Conservation (phyloP, 2,329 filamentous ascomycete genomes). For the Tolypocladium capitatum region DNA sequence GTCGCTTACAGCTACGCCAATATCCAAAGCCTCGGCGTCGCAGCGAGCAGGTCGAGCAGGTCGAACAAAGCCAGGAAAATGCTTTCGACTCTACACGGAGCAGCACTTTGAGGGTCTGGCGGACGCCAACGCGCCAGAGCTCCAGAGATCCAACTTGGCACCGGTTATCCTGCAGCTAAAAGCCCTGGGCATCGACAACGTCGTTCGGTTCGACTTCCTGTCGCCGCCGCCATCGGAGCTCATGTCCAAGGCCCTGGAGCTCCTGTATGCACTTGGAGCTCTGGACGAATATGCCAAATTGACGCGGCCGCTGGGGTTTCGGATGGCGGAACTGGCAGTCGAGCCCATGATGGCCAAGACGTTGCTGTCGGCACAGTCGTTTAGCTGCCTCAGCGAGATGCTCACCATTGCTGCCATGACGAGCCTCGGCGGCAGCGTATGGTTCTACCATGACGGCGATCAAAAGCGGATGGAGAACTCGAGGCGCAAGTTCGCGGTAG, state of each 20-base stretch:
- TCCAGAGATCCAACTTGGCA: constrained; percentile 83
- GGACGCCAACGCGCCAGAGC: constrained; percentile 71
- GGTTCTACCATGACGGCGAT: constrained; percentile 67
- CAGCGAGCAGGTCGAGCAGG: constrained; percentile 86
- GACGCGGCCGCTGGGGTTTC: constrained; percentile 71
- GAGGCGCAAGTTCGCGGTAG: constrained; percentile 71
- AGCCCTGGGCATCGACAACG: constrained; percentile 88
- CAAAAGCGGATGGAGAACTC: constrained; percentile 63
- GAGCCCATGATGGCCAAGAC: constrained; percentile 95
- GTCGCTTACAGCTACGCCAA: constrained; percentile 63
- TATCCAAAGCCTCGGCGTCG: constrained; percentile 85
- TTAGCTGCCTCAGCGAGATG: constrained; percentile 73
- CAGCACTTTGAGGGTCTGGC: constrained; percentile 50
- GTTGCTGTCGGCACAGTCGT: constrained; percentile 59
- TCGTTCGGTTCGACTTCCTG: constrained; percentile 80
- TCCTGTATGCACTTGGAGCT: constrained; percentile 76
- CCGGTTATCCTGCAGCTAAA: constrained; percentile 84
- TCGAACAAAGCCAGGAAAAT: constrained; percentile 81
- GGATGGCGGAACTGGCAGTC: constrained; percentile 87
- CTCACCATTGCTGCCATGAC: constrained; percentile 92
- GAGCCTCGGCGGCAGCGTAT: constrained; percentile 68
- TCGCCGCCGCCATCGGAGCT: constrained; percentile 76
- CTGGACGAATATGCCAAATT: constrained; percentile 84
- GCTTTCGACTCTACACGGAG: constrained; percentile 85
- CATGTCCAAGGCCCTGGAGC: constrained; percentile 72